Percentiles rank a stretch among this genome's conserved stretches.
Evolutionary conservation across 345 rosid genomes (phyloP).

Genomic region (Leavenworthia alabamica): DNA sequence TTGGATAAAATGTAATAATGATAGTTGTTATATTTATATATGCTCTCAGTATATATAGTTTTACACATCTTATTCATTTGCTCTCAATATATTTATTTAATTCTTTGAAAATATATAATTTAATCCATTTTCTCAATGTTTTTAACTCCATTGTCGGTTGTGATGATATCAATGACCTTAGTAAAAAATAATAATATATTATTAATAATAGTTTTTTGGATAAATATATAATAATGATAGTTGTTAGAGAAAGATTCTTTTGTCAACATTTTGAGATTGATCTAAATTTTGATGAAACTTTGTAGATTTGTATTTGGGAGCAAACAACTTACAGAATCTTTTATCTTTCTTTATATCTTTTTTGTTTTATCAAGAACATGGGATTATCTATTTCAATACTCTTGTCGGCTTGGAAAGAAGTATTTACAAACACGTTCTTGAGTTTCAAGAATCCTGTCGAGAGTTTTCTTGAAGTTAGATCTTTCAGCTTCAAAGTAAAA

Average conservation of each 20-base stretch:
- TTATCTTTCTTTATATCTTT: neutral
- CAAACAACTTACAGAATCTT: slow-evolving; percentile 11
- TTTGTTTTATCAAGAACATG: slow-evolving; percentile 31
- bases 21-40: slow-evolving; percentile 20
- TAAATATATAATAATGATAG: too few relatives aligned
- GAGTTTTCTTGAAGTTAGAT: slow-evolving; percentile 21
- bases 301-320: neutral
- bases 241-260: slow-evolving; percentile 25
- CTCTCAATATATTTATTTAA: slow-evolving; percentile 14
- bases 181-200: slow-evolving; percentile 8
- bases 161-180: slow-evolving; percentile 18
- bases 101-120: neutral
- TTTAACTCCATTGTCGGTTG: slow-evolving; percentile 1
- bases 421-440: slow-evolving; percentile 27
- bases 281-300: slow-evolving; percentile 2
- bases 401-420: slow-evolving; percentile 38
- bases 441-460: slow-evolving; percentile 28
- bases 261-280: slow-evolving; percentile 8
- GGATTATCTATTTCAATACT: slow-evolving; percentile 45
- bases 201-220: neutral
- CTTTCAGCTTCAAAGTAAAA: slow-evolving; percentile 29
- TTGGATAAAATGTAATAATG: slow-evolving; percentile 5
- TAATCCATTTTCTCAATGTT: neutral
- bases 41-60: too few relatives aligned
- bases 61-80: neutral